Evolutionary conservation across 2,329 filamentous ascomycete species (phyloP).

Genomic region (Talaromyces piceae): DNA sequence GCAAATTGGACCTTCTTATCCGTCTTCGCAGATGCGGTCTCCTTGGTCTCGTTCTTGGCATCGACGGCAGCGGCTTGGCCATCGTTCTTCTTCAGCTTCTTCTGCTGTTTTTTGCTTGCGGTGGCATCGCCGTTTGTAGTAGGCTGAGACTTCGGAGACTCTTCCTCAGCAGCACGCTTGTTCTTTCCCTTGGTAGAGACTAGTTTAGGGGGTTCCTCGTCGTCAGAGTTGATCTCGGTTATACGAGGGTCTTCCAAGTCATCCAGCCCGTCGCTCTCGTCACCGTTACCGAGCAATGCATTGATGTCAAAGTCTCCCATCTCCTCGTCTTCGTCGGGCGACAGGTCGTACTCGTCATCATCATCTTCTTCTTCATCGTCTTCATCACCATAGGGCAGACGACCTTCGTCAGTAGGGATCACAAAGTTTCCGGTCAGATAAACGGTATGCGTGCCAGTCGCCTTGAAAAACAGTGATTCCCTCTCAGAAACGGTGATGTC

Average conservation of each 20-base stretch:
- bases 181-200: slow-evolving; percentile 64
- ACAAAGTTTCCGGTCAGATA: slow-evolving; percentile 97
- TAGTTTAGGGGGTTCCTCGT: slow-evolving; percentile 63
- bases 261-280: slow-evolving; percentile 70
- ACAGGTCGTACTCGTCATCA: slow-evolving; percentile 71
- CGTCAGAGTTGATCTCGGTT: slow-evolving; percentile 73
- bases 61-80: slow-evolving; percentile 65
- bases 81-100: slow-evolving; percentile 99
- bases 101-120: slow-evolving; percentile 91
- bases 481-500: slow-evolving; percentile 86
- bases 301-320: slow-evolving; percentile 43
- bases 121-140: slow-evolving; percentile 59
- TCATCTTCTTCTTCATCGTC: slow-evolving; percentile 60
- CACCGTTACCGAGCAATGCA: slow-evolving; percentile 46
- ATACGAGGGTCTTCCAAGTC: slow-evolving; percentile 71
- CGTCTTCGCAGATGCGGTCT: slow-evolving; percentile 46
- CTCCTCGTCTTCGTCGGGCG: slow-evolving; percentile 65
- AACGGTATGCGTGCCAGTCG: slow-evolving; percentile 80
- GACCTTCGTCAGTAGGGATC: slow-evolving; percentile 55
- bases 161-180: slow-evolving; percentile 74
- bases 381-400: slow-evolving; percentile 36
- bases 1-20: slow-evolving; percentile 99
- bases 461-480: slow-evolving; percentile 87
- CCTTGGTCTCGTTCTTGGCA: slow-evolving; percentile 50
- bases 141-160: slow-evolving; percentile 43